Evolutionary conservation across 2,329 filamentous ascomycete species (phyloP).

Genomic region (Falciphora oryzae): DNA sequence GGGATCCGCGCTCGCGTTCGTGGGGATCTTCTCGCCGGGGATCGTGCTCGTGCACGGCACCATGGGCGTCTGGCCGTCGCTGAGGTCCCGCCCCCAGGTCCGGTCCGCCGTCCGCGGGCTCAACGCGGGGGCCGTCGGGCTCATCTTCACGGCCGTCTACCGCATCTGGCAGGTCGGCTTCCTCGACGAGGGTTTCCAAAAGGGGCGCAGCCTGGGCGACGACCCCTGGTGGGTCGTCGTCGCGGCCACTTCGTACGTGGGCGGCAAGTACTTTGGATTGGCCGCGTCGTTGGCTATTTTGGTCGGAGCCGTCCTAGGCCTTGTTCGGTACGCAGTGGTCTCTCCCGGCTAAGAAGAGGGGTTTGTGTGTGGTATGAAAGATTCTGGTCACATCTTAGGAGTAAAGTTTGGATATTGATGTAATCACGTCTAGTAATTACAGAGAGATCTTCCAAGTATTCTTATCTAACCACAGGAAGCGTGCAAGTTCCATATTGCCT

Average conservation of each 20-base stretch:
- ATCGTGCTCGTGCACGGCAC: conserved; percentile 42
- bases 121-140: conserved; percentile 54
- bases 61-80: conserved; percentile 49
- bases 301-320: conserved; percentile 38
- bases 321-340: conserved; percentile 41
- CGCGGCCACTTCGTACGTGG: conserved; percentile 40
- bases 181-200: conserved; percentile 40
- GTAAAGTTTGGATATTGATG: too few species aligned
- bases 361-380: conserved; percentile 10
- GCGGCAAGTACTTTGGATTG: conserved; percentile 41
- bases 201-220: conserved; percentile 46
- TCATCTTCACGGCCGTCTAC: conserved; percentile 61
- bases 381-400: too few species aligned
- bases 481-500: too few species aligned
- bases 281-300: conserved; percentile 37
- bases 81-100: conserved; percentile 41
- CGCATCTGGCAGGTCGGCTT: conserved; percentile 57
- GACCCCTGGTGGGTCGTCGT: conserved; percentile 62
- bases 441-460: too few species aligned
- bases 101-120: conserved; percentile 46
- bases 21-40: conserved; percentile 49
- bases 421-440: too few species aligned
- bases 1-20: conserved; percentile 45
- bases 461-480: too few species aligned
- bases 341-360: neutral